These are phyloP conservation scores for Lunularia cruciata DNA, from an alignment of 225 moss, liverwort and hornwort species.

Conservation along the genomic window DNA sequence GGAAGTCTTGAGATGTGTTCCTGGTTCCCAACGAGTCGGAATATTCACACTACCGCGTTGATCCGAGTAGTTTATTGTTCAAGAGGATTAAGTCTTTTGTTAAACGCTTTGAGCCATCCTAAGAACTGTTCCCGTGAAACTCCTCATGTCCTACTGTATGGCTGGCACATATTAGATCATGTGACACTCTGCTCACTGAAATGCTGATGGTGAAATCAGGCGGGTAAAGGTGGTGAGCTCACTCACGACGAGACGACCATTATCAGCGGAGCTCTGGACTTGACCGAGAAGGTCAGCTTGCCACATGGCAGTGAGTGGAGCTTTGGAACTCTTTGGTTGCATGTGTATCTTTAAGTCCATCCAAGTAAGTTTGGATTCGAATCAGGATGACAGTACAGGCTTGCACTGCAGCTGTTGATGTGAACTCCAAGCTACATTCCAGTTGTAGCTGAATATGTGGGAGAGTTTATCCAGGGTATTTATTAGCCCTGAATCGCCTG, in stretches of 20 bases:
- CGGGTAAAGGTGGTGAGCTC: conserved; percentile 95
- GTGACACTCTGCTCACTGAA: background rate
- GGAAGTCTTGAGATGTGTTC: background rate
- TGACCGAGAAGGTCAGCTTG: conserved; percentile 68
- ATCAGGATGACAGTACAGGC: background rate
- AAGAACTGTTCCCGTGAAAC: too few species aligned
- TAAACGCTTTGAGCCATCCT: too few species aligned
- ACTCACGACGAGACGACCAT: conserved; percentile 95
- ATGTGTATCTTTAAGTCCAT: background rate
- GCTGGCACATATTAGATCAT: too few species aligned
- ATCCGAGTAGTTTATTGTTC: too few species aligned
- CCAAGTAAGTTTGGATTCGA: background rate
- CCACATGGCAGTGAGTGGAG: conserved; percentile 31
- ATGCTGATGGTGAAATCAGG: conserved; percentile 42
- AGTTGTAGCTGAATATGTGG: background rate
- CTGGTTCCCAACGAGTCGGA: background rate
- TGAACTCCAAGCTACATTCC: background rate
- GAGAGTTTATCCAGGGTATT: too few species aligned
- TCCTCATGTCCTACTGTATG: too few species aligned
- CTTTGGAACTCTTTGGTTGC: conserved; percentile 11
- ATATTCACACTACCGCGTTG: too few species aligned
- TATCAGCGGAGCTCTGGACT: conserved; percentile 87
- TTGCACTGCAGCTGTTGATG: background rate
- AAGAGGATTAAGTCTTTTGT: too few species aligned
- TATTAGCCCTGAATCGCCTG: too few species aligned